A percentile compares a stretch with the other conserved stretches of the same genome.
Evolutionary conservation across 495 filamentous ascomycete species (phyloP).

Genomic region (Aspergillus haitiensis): DNA sequence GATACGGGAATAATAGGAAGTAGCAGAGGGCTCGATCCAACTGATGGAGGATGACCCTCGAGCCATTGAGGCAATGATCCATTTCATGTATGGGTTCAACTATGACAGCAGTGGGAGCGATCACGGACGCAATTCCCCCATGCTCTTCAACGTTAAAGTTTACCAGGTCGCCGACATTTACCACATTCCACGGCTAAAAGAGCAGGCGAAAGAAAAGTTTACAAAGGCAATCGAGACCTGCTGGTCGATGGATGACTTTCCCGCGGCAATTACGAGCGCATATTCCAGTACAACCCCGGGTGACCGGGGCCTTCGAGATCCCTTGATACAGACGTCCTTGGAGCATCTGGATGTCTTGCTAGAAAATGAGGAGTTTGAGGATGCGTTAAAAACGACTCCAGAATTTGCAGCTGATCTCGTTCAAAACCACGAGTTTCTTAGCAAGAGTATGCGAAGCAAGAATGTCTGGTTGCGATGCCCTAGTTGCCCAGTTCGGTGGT

Average conservation of each 20-base stretch:
- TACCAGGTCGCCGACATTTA: slow-evolving; percentile 48
- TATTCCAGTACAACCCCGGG: slow-evolving; percentile 31
- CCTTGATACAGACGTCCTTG: slow-evolving; percentile 26
- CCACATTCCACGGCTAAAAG: slow-evolving; percentile 36
- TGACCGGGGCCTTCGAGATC: slow-evolving; percentile 36
- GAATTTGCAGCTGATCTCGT: slow-evolving; percentile 27
- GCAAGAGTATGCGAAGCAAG: neutral
- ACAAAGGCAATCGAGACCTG: slow-evolving; percentile 16
- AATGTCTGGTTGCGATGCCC: neutral
- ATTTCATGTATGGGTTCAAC: slow-evolving; percentile 34
- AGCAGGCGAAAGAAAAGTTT: slow-evolving; percentile 39
- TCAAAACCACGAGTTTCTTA: slow-evolving; percentile 1
- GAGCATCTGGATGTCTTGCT: slow-evolving; percentile 20
- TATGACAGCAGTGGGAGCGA: slow-evolving; percentile 27
- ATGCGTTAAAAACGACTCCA: slow-evolving; percentile 13
- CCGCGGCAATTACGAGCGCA: slow-evolving; percentile 30
- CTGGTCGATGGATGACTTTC: slow-evolving; percentile 33
- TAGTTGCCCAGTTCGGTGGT: neutral
- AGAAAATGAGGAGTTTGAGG: slow-evolving; percentile 18
- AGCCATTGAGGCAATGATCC: slow-evolving; percentile 37
- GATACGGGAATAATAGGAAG: slow-evolving; percentile 18
- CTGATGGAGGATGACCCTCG: slow-evolving; percentile 32
- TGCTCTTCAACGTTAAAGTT: slow-evolving; percentile 37
- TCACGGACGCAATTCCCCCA: slow-evolving; percentile 21
- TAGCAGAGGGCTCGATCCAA: slow-evolving; percentile 18